Conservation (phyloP, 495 filamentous ascomycete genomes). For the Usnea hakonensis region DNA sequence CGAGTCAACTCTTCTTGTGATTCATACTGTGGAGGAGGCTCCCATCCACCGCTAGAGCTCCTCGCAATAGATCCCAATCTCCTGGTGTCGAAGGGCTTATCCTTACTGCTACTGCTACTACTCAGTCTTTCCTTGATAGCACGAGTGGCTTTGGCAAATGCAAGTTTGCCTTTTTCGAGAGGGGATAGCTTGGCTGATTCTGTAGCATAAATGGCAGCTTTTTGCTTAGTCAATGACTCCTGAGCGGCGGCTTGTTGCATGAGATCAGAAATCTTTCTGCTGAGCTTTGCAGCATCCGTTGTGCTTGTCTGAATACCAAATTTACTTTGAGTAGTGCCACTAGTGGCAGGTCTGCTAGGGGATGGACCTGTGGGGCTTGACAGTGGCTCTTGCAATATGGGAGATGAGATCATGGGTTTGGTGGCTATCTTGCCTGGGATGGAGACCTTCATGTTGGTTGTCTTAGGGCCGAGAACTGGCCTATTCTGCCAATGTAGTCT, state of each 20-base stretch:
- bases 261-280: slow-evolving; percentile 15
- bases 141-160: slow-evolving; percentile 19
- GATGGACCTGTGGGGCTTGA: background rate
- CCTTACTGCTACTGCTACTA: slow-evolving; percentile 10
- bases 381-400: slow-evolving; percentile 7
- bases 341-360: slow-evolving; percentile 11
- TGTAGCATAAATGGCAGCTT: slow-evolving; percentile 9
- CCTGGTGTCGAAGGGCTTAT: slow-evolving; percentile 2
- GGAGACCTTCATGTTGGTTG: slow-evolving; percentile 15
- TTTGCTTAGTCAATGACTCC: slow-evolving; percentile 16
- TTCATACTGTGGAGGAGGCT: slow-evolving; percentile 10
- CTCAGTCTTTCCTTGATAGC: slow-evolving; percentile 19
- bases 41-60: slow-evolving; percentile 5
- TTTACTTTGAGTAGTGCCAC: slow-evolving; percentile 8
- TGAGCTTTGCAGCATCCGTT: slow-evolving; percentile 8
- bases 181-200: slow-evolving; percentile 20
- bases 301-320: background rate
- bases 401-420: slow-evolving; percentile 15
- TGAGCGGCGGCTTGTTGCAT: slow-evolving; percentile 20
- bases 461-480: slow-evolving; percentile 12
- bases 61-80: slow-evolving; percentile 1
- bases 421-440: slow-evolving; percentile 1
- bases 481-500: slow-evolving; percentile 6
- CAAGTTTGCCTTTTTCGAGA: slow-evolving; percentile 19
- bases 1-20: slow-evolving; percentile 5